phyloP scores from a whole-genome alignment of 495 filamentous ascomycete species.

The Trichoderma orchidacearum region DNA sequence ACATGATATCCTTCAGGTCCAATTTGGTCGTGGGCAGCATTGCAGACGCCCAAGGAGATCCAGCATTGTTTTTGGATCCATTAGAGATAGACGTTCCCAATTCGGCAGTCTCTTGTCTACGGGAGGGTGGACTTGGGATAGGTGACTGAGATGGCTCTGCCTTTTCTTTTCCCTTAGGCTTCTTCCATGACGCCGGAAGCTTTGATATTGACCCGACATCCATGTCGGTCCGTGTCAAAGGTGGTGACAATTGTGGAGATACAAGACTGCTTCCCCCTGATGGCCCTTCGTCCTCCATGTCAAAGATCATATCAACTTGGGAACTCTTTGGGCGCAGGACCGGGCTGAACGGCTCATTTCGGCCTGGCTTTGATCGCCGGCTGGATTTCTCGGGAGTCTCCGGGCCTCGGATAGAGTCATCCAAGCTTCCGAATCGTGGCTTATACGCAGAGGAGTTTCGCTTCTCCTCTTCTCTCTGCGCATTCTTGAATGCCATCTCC shows the following conservation, averaged over 20 bases:
- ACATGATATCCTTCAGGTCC: constrained; percentile 74
- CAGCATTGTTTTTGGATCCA: not conserved
- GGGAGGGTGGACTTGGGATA: not conserved
- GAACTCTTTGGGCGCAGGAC: constrained; percentile 51
- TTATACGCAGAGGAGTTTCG: constrained; percentile 33
- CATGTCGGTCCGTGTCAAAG: not conserved
- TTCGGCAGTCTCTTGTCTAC: not conserved
- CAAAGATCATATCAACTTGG: constrained; percentile 71
- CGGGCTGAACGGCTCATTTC: constrained; percentile 39
- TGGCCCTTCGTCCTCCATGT: constrained; percentile 72
- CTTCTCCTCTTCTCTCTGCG: constrained; percentile 44
- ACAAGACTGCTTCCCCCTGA: constrained; percentile 8
- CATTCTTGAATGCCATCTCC: constrained; percentile 43
- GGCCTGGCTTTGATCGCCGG: constrained; percentile 29
- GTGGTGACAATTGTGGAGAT: constrained; percentile 3
- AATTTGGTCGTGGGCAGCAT: constrained; percentile 47
- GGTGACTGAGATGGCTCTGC: not conserved
- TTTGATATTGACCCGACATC: not conserved
- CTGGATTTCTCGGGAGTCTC: constrained; percentile 40
- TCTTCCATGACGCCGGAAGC: not conserved
- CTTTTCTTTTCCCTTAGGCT: not conserved
- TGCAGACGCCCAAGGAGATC: constrained; percentile 40
- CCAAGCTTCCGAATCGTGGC: constrained; percentile 36
- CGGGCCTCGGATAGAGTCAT: constrained; percentile 37
- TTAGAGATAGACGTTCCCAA: not conserved